Base-by-base conservation (phyloP, 805 yeast species). In the Schwanniomyces pseudopolymorphus region DNA sequence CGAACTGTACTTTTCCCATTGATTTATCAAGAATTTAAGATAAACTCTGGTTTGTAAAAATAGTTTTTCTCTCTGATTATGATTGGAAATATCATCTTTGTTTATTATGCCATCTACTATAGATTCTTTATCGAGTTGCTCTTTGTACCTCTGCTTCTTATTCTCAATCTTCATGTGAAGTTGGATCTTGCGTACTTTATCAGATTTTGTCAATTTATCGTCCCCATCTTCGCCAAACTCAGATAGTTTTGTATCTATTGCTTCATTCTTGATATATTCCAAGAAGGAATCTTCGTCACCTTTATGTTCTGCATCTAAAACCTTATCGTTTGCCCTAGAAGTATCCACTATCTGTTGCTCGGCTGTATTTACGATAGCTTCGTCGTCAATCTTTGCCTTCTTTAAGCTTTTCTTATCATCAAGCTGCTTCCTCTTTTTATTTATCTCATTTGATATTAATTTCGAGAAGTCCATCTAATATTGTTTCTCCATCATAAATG, bases 361-460 rank as follows among this genome's bases (percentile, higher is more conserved):
- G 16, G 11, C 21, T 19, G 33, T 17, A 5, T 5, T 16, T 31
- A 6, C n/a, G 10, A 5, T 14, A 7, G 2, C 31, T 28, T 52
- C 41, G 31, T 48, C 50, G 39, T 45, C 24, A 26, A 22, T 27
- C 42, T 31, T 44, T 22, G 36, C n/a, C 37, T 52, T 44, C 33
- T 45, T 42, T 36, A 40, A 46, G 36, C 47, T 42, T 27, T 46
- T 47, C 42, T 28, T 48, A 31, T 51, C 47, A 24, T 44, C 26
- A 27, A 47, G 60, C 31, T 54, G 45, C 48, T 58, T 56, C 52
- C 67, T 64, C 62, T 77, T 77, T 61, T 70, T 77, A 5, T 63
- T 66, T 17, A 81, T 80, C 58, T 81, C 85, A 22, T 66, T 60
- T 1, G 72, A 54, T 44, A 81, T 66, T 61, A 80, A 51, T 33